phyloP scores from a whole-genome alignment of 768 basidiomycete species.

The Mycena capillaripes region DNA sequence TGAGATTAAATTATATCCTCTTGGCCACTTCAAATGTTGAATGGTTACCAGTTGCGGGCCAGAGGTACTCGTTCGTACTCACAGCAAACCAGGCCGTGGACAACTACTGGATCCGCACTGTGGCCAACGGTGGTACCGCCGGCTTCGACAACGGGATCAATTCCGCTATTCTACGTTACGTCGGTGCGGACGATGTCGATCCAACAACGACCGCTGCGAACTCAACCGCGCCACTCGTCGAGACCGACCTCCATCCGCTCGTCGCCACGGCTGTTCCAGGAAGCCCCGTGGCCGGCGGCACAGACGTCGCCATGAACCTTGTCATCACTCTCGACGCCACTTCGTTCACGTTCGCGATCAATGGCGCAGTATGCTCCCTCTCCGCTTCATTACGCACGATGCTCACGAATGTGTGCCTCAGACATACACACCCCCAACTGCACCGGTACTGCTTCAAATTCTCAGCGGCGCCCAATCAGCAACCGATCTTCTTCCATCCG shows the following conservation, averaged over 20 bases:
- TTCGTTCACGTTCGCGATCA: conserved; percentile 14
- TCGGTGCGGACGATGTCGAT: conserved; percentile 48
- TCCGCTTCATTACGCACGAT: not conserved
- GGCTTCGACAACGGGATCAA: conserved; percentile 57
- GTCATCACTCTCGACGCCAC: conserved; percentile 23
- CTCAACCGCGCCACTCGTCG: conserved; percentile 47
- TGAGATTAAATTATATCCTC: conserved; percentile 35
- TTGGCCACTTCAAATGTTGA: not conserved
- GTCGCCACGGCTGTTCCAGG: conserved; percentile 48
- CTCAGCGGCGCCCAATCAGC: conserved; percentile 58
- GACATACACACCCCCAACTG: conserved; percentile 51
- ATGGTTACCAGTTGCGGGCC: conserved; percentile 39
- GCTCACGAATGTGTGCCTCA: not conserved
- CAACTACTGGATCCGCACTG: conserved; percentile 67
- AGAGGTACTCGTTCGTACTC: conserved; percentile 60
- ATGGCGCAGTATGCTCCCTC: conserved; percentile 3
- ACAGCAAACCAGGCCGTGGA: conserved; percentile 58
- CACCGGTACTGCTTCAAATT: conserved; percentile 65
- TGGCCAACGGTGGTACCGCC: conserved; percentile 42
- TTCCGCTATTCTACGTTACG: conserved; percentile 67
- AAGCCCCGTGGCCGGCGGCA: conserved; percentile 35
- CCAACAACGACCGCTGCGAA: conserved; percentile 42
- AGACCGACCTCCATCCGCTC: conserved; percentile 54
- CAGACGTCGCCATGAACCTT: conserved; percentile 25
- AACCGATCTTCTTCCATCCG: conserved; percentile 54